Conservation (phyloP, 2,329 filamentous ascomycete species). For the Zymoseptoria crescenta region DNA sequence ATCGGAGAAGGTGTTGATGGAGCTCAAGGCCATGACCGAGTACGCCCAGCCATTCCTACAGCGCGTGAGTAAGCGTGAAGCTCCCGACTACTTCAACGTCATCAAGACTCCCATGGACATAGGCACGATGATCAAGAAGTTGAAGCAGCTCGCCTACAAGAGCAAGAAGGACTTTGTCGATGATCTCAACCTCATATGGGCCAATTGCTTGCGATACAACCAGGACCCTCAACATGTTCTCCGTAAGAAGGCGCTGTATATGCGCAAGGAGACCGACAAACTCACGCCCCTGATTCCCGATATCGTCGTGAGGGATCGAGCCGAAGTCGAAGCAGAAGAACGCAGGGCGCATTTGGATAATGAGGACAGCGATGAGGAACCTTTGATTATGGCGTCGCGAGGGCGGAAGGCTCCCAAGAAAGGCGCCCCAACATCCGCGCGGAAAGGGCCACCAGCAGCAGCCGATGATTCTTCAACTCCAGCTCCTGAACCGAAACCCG, state of each 20-base stretch:
- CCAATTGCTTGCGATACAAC: conserved; percentile 94
- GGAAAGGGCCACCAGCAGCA: conserved; percentile 42
- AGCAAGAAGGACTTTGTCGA: conserved; percentile 86
- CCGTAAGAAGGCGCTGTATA: conserved; percentile 86
- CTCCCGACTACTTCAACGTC: conserved; percentile 86
- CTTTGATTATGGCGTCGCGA: conserved; percentile 91
- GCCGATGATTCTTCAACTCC: conserved; percentile 65
- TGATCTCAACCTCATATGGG: conserved; percentile 92
- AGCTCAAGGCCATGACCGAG: conserved; percentile 94
- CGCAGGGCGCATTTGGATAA: conserved; percentile 77
- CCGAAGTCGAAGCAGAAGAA: conserved; percentile 70
- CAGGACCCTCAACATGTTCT: conserved; percentile 79
- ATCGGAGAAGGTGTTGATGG: conserved; percentile 90
- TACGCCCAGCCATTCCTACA: conserved; percentile 94
- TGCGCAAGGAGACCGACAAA: conserved; percentile 97
- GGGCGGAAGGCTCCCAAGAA: conserved; percentile 81
- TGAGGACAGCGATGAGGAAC: conserved; percentile 70
- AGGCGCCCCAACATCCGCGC: conserved; percentile 49
- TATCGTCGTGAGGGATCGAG: conserved; percentile 78
- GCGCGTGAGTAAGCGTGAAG: conserved; percentile 92
- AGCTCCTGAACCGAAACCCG: conserved; percentile 57
- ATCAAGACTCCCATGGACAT: conserved; percentile 98
- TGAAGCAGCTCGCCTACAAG: conserved; percentile 56
- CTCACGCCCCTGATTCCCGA: conserved; percentile 92
- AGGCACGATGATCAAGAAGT: conserved; percentile 95